Conservation (phyloP, 768 basidiomycete genomes). For the Xerocomellus amylosporus region DNA sequence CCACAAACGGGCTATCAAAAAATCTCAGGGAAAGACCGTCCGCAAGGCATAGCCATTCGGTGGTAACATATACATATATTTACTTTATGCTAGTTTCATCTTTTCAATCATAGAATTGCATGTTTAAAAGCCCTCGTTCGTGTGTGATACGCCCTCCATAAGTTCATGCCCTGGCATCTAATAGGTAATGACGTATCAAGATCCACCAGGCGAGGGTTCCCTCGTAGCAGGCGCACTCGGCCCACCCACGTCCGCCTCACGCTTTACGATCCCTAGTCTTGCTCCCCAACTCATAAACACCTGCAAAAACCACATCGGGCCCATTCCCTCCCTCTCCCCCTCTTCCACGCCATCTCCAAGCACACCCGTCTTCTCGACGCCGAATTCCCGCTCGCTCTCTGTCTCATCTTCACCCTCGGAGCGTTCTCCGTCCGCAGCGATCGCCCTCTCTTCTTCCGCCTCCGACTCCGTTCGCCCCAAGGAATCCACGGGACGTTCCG, state of each 20-base stretch:
- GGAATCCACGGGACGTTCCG: slow-evolving; percentile 59
- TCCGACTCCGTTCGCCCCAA: slow-evolving; percentile 74
- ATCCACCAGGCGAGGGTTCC: slow-evolving; percentile 18
- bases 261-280: slow-evolving; percentile 48
- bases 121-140: neutral
- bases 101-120: slow-evolving; percentile 14
- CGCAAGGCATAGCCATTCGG: slow-evolving; percentile 20
- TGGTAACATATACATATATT: neutral
- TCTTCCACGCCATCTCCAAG: slow-evolving; percentile 24
- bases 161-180: neutral
- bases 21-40: slow-evolving; percentile 63
- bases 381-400: slow-evolving; percentile 29
- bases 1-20: slow-evolving; percentile 67
- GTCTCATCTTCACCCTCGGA: slow-evolving; percentile 30
- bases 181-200: slow-evolving; percentile 17
- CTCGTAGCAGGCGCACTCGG: slow-evolving; percentile 13
- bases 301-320: slow-evolving; percentile 73
- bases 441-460: slow-evolving; percentile 63
- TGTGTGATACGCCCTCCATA: slow-evolving; percentile 14
- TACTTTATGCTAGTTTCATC: slow-evolving; percentile 1
- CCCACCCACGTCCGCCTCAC: slow-evolving; percentile 21
- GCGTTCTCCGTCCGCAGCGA: slow-evolving; percentile 29
- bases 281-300: slow-evolving; percentile 79
- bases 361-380: slow-evolving; percentile 13
- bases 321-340: slow-evolving; percentile 56